phyloP scores from a whole-genome alignment of 441 rosid species.

The Aquilaria agallochum region DNA sequence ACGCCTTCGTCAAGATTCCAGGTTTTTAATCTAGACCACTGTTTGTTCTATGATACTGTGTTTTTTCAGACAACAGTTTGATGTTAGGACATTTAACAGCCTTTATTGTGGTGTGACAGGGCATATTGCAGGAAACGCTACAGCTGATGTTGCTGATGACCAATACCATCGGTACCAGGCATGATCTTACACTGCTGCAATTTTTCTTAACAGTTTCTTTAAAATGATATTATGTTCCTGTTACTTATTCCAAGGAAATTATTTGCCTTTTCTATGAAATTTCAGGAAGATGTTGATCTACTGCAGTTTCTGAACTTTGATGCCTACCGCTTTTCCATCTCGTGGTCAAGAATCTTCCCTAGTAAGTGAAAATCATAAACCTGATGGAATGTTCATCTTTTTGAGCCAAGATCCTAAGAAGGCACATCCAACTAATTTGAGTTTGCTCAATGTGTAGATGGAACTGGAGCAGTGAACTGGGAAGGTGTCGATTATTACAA shows the following conservation, averaged over 20 bases:
- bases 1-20: conserved; percentile 25
- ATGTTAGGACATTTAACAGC: neutral
- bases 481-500: conserved; percentile 41
- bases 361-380: conserved; percentile 5
- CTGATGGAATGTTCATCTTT: too few relatives aligned
- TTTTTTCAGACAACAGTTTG: too few relatives aligned
- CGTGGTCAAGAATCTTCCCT: conserved; percentile 41
- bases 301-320: conserved; percentile 27
- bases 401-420: too few relatives aligned
- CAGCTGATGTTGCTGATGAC: conserved; percentile 27
- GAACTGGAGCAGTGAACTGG: conserved; percentile 31
- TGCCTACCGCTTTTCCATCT: conserved; percentile 34
- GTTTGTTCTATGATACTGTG: too few relatives aligned
- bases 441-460: conserved; percentile 16
- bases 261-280: too few relatives aligned
- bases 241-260: too few relatives aligned
- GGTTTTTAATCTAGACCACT: conserved; percentile 6
- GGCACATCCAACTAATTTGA: neutral
- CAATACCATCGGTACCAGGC: conserved; percentile 35
- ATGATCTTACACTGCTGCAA: too few relatives aligned
- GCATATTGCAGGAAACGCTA: conserved; percentile 19
- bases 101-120: too few relatives aligned
- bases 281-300: conserved; percentile 29
- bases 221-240: neutral
- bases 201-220: too few relatives aligned